Conservation (phyloP, 176 grass and related monocot species). For the Hordeum marinum region DNA sequence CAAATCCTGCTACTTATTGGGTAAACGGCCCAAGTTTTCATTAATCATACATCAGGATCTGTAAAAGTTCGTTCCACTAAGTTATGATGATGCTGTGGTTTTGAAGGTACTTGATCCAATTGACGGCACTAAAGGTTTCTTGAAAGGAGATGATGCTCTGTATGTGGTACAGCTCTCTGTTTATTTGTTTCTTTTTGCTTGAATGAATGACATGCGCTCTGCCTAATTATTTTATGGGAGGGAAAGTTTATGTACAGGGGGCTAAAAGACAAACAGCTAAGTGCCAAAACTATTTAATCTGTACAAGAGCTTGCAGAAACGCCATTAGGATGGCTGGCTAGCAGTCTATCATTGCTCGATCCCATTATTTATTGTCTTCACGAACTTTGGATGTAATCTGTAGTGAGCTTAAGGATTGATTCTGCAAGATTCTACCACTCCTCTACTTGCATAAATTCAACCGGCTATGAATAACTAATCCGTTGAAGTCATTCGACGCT, state of each 20-base stretch:
- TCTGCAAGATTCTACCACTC: not conserved
- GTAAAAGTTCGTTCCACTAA: not conserved
- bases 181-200: not conserved
- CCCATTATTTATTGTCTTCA: not conserved
- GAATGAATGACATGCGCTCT: not conserved
- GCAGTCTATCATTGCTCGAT: not conserved
- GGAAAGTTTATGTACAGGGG: not conserved
- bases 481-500: not conserved
- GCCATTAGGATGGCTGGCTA: not conserved
- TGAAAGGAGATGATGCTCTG: slow-evolving; percentile 72
- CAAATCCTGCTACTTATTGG: slow-evolving; percentile 79
- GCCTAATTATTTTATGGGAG: not conserved
- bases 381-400: not conserved
- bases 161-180: slow-evolving; percentile 72
- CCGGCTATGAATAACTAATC: not conserved
- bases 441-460: not conserved
- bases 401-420: not conserved
- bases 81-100: slow-evolving; percentile 3
- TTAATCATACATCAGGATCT: not conserved
- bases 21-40: slow-evolving; percentile 25
- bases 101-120: slow-evolving; percentile 96
- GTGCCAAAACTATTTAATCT: not conserved
- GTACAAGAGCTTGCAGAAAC: not conserved
- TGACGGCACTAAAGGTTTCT: slow-evolving; percentile 87
- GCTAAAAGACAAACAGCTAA: not conserved